phyloP scores from a whole-genome alignment of 768 basidiomycete species.

The Neoboletus subvelutipes region DNA sequence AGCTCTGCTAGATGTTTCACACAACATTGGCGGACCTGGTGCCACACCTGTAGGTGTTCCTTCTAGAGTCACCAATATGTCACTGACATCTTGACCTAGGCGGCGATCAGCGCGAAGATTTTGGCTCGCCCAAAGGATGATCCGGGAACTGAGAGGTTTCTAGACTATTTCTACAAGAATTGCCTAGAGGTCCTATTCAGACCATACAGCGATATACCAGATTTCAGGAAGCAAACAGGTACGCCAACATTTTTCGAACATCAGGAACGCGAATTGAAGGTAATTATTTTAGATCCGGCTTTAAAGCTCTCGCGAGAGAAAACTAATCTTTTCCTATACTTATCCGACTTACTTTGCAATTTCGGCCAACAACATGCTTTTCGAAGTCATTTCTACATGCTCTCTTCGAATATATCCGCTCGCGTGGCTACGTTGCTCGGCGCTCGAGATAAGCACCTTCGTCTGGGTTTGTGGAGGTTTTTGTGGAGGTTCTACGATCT shows the following conservation, averaged over 20 bases:
- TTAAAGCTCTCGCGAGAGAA: slow-evolving; percentile 67
- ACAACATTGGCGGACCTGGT: slow-evolving; percentile 37
- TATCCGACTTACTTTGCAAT: slow-evolving; percentile 89
- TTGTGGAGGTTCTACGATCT: slow-evolving; percentile 4
- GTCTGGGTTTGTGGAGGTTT: slow-evolving; percentile 64
- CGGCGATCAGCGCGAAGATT: slow-evolving; percentile 41
- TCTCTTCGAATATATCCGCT: slow-evolving; percentile 73
- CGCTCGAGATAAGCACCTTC: slow-evolving; percentile 86
- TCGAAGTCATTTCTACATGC: slow-evolving; percentile 86
- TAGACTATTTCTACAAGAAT: slow-evolving; percentile 91
- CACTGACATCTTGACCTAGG: slow-evolving; percentile 17
- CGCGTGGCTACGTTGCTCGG: slow-evolving; percentile 77
- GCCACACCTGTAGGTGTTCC: slow-evolving; percentile 34
- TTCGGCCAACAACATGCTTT: slow-evolving; percentile 89
- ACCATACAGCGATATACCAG: slow-evolving; percentile 73
- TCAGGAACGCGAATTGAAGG: slow-evolving; percentile 4
- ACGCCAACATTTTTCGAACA: background rate
- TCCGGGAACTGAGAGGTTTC: slow-evolving; percentile 81
- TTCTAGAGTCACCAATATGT: background rate
- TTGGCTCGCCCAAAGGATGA: slow-evolving; percentile 73
- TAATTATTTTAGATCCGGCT: slow-evolving; percentile 42
- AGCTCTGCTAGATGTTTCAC: slow-evolving; percentile 77
- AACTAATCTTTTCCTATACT: slow-evolving; percentile 81
- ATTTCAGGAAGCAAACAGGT: slow-evolving; percentile 56
- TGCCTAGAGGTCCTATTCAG: slow-evolving; percentile 77